A percentile compares a stretch with the other conserved stretches of the same genome.
phyloP scores from a whole-genome alignment of 179 eudicot species.

The Patellifolia procumbens region DNA sequence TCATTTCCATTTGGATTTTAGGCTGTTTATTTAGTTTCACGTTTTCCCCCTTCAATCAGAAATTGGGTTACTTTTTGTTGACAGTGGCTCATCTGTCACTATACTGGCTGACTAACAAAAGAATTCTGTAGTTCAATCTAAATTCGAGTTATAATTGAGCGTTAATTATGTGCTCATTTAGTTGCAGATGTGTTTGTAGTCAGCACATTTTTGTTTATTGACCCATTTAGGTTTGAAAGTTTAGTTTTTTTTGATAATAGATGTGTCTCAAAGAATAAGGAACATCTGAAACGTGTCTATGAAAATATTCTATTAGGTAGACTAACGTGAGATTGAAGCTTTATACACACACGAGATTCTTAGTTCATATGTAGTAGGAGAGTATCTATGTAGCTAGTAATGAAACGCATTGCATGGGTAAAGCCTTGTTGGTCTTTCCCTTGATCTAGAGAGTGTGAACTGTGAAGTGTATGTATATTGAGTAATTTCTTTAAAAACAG shows the following conservation, averaged over 20 bases:
- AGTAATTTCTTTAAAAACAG: background rate
- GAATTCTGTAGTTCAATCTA: background rate
- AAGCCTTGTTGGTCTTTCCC: background rate
- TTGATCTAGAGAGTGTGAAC: background rate
- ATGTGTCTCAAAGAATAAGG: background rate
- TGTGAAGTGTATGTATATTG: slow-evolving; percentile 1
- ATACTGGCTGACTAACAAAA: background rate
- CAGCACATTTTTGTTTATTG: background rate
- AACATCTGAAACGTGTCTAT: background rate
- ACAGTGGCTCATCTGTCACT: background rate
- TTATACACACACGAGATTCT: background rate
- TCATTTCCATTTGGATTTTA: background rate
- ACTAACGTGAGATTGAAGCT: background rate
- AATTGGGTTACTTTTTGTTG: background rate
- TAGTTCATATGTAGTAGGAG: background rate
- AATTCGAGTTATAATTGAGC: background rate
- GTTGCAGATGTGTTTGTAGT: background rate
- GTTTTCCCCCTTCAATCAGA: background rate
- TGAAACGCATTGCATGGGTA: background rate
- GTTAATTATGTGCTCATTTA: background rate
- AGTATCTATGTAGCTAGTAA: background rate
- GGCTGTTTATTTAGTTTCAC: background rate
- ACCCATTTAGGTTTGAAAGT: too few relatives aligned
- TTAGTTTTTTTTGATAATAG: too few relatives aligned
- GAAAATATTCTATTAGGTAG: background rate